Percentiles rank a stretch among this genome's conserved stretches.
These are phyloP conservation scores for Euphorbia lathyris DNA, from an alignment of 345 rosid species.

Conservation along the genomic window DNA sequence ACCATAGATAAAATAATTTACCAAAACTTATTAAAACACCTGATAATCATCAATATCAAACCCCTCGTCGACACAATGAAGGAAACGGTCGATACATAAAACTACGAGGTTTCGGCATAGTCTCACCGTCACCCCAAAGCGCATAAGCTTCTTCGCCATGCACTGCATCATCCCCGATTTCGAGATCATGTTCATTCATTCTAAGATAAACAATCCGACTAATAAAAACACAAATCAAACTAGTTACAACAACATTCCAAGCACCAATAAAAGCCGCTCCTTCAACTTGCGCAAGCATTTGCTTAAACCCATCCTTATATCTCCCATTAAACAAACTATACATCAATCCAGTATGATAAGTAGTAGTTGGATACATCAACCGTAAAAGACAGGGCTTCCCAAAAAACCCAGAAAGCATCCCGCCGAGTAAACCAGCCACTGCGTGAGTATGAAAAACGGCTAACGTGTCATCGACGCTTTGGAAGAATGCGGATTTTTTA, in stretches of 20 bases:
- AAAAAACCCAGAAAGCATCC: conserved; percentile 43
- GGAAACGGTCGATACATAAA: conserved; percentile 25
- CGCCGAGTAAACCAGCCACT: conserved; percentile 55
- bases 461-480: conserved; percentile 57
- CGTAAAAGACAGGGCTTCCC: conserved; percentile 41
- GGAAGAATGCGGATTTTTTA: conserved; percentile 47
- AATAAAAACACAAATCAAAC: conserved; percentile 50
- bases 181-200: conserved; percentile 54
- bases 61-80: conserved; percentile 18
- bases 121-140: conserved; percentile 50
- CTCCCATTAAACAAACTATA: conserved; percentile 27
- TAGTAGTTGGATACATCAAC: conserved; percentile 19
- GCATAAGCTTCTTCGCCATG: conserved; percentile 66
- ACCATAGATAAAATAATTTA: no score
- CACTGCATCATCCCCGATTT: conserved; percentile 60
- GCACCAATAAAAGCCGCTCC: conserved; percentile 43
- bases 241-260: conserved; percentile 43
- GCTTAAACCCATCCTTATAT: conserved; percentile 25
- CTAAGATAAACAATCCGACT: conserved; percentile 44
- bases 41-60: conserved; percentile 3
- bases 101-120: conserved; percentile 18
- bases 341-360: conserved; percentile 35
- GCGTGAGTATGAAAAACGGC: conserved; percentile 68
- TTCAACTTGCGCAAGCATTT: conserved; percentile 34
- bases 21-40: no score